phyloP scores from a whole-genome alignment of 1,139 yeast genomes.

The Protomyces pachydermus region DNA sequence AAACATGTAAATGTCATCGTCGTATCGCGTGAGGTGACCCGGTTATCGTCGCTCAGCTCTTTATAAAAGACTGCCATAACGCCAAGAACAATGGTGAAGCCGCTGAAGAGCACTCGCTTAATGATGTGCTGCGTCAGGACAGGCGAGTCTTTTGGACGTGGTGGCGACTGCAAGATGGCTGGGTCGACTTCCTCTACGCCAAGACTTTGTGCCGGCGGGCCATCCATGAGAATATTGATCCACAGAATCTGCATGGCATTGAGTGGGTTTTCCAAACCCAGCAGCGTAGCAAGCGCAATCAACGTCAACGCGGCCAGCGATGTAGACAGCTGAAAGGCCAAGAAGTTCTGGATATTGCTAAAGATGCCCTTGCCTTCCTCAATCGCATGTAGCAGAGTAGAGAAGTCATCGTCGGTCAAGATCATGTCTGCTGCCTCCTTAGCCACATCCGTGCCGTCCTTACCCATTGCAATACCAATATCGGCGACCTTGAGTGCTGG shows the following conservation, averaged over 20 bases:
- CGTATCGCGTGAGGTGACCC: slow-evolving; percentile 85
- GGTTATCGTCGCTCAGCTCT: slow-evolving; percentile 72
- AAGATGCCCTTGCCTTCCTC: slow-evolving; percentile 97
- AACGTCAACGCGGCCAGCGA: slow-evolving; percentile 90
- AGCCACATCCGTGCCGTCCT: slow-evolving; percentile 95
- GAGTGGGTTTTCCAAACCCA: slow-evolving; percentile 88
- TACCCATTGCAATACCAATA: slow-evolving; percentile 97
- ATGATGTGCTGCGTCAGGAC: slow-evolving; percentile 67
- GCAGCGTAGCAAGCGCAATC: slow-evolving; percentile 78
- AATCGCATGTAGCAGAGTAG: slow-evolving; percentile 85
- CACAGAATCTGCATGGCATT: slow-evolving; percentile 98
- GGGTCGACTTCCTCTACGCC: slow-evolving; percentile 98
- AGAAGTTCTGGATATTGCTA: slow-evolving; percentile 85
- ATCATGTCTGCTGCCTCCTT: slow-evolving; percentile 99
- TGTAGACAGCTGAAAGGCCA: slow-evolving; percentile 91
- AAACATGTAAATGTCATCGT: slow-evolving; percentile 97
- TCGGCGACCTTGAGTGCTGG: slow-evolving; percentile 98
- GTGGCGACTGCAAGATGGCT: slow-evolving; percentile 90
- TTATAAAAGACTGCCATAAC: slow-evolving; percentile 77
- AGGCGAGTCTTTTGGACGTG: slow-evolving; percentile 76
- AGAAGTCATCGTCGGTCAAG: slow-evolving; percentile 89
- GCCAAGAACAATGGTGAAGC: slow-evolving; percentile 64
- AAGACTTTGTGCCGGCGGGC: slow-evolving; percentile 96
- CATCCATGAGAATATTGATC: slow-evolving; percentile 95
- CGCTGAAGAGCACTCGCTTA: slow-evolving; percentile 68